Evolutionary conservation across 495 filamentous ascomycete species (phyloP).

Genomic region (Daldinia loculata): DNA sequence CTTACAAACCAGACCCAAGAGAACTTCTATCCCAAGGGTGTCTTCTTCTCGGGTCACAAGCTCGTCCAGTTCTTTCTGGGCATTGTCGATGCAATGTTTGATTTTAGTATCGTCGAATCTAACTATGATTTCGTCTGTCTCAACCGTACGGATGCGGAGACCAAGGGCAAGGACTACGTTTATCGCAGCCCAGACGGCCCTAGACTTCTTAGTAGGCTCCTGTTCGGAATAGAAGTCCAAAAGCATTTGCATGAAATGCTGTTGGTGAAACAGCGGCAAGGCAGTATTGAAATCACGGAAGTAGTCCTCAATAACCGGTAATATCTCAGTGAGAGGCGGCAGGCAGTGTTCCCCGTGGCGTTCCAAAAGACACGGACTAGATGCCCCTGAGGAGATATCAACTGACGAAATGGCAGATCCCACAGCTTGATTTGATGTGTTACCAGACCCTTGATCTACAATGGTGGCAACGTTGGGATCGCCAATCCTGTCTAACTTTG

Average conservation of each 20-base stretch:
- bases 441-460: conserved; percentile 1
- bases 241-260: conserved; percentile 40
- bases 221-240: conserved; percentile 39
- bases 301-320: conserved; percentile 43
- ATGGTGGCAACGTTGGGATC: conserved; percentile 4
- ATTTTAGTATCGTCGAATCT: conserved; percentile 35
- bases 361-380: neutral
- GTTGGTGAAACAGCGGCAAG: conserved; percentile 46
- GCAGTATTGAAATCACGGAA: conserved; percentile 46
- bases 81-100: conserved; percentile 43
- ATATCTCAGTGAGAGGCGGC: conserved; percentile 41
- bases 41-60: conserved; percentile 46
- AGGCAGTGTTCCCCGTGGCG: conserved; percentile 17
- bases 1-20: conserved; percentile 47
- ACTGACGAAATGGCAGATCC: neutral
- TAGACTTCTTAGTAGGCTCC: conserved; percentile 22
- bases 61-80: conserved; percentile 45
- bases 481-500: conserved; percentile 44
- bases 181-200: conserved; percentile 41
- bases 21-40: conserved; percentile 42
- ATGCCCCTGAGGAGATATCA: neutral
- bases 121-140: conserved; percentile 25
- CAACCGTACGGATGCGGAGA: conserved; percentile 29
- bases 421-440: conserved; percentile 5
- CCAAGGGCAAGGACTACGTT: conserved; percentile 47